Evolutionary conservation across 2,329 filamentous ascomycete species (phyloP).

Genomic region (Colletotrichum somersetense): DNA sequence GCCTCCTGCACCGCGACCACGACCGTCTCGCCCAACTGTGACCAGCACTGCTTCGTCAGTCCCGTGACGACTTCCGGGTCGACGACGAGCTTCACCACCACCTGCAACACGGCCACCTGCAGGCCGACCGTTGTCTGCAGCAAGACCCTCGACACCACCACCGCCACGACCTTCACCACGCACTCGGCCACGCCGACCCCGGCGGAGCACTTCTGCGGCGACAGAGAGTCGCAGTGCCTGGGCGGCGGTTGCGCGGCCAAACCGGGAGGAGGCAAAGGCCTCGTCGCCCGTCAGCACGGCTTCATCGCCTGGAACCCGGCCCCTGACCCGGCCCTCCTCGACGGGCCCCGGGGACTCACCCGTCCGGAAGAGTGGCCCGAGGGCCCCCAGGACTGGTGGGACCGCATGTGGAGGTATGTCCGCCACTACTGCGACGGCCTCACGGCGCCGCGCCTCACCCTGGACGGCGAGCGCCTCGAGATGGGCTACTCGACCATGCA

Average conservation of each 20-base stretch:
- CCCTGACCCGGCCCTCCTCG: constrained; percentile 2
- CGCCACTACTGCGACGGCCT: constrained; percentile 36
- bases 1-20: constrained; percentile 28
- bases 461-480: not conserved
- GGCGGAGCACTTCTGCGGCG: constrained; percentile 8
- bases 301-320: not conserved
- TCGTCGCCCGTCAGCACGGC: constrained; percentile 4
- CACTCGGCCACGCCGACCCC: not conserved
- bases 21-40: constrained; percentile 31
- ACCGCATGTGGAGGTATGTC: constrained; percentile 56
- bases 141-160: constrained; percentile 18
- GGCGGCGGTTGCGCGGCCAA: not conserved
- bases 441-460: not conserved
- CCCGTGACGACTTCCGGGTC: constrained; percentile 9
- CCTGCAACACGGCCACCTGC: constrained; percentile 27
- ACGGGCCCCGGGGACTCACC: constrained; percentile 11
- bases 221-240: not conserved
- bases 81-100: constrained; percentile 20
- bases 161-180: constrained; percentile 21
- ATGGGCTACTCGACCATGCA: constrained; percentile 26
- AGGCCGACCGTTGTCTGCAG: constrained; percentile 31
- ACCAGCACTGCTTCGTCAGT: constrained; percentile 20
- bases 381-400: constrained; percentile 45
- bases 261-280: not conserved
- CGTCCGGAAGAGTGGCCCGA: not conserved